Percentiles rank a stretch among this genome's conserved stretches.
Conservation (phyloP, 345 rosid species). For the Lagerstroemia speciosa region DNA sequence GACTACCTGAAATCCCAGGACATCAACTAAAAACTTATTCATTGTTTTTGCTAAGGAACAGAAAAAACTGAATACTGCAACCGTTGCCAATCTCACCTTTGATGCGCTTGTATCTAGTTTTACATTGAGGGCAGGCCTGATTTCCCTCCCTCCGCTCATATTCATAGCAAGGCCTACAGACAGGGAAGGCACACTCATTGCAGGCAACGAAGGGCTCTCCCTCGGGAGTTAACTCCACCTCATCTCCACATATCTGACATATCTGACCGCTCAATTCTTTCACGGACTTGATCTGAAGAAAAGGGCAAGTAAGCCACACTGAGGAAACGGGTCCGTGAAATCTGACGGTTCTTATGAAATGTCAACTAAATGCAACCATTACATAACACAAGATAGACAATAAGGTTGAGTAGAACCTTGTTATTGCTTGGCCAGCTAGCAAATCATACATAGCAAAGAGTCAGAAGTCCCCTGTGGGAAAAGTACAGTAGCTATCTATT, state of each 20-base stretch:
- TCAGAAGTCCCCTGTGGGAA: no score
- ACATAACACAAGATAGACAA: no score
- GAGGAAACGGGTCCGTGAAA: not conserved
- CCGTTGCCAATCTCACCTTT: conserved; percentile 31
- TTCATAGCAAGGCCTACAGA: conserved; percentile 84
- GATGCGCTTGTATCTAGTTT: conserved; percentile 78
- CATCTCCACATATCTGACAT: conserved; percentile 94
- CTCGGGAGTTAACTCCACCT: conserved; percentile 50
- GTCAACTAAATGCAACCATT: no score
- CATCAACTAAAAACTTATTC: no score
- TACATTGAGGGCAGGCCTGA: conserved; percentile 89
- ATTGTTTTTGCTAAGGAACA: no score
- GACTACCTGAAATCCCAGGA: conserved; percentile 30
- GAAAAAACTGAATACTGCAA: no score
- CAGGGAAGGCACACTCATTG: conserved; percentile 96
- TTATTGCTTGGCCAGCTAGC: no score
- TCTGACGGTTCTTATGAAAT: not conserved
- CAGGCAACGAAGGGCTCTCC: conserved; percentile 95
- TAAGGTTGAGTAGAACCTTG: no score
- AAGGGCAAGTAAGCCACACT: not conserved
- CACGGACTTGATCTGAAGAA: conserved; percentile 55
- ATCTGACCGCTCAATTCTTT: conserved; percentile 60
- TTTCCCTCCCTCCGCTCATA: conserved; percentile 92
- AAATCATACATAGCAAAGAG: no score
- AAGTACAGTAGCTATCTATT: no score